Percentiles rank a stretch among this genome's conserved stretches.
These are phyloP conservation scores for Ramalina intermedia DNA, from an alignment of 495 filamentous ascomycete species.

Conservation along the genomic window DNA sequence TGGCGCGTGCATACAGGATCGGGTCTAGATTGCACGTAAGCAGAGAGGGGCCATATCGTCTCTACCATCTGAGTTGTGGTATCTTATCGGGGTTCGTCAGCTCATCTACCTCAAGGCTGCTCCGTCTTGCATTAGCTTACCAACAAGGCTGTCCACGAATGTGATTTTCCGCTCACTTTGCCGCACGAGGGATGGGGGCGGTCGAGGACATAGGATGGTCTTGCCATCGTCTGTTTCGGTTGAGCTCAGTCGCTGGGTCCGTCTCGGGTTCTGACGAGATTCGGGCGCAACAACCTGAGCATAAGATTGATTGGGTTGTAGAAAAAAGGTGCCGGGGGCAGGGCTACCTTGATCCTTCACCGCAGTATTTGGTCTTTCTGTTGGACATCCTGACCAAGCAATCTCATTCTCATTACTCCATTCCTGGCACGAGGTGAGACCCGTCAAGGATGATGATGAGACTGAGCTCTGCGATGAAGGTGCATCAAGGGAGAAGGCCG, in stretches of 20 bases:
- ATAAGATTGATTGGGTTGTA: slow-evolving; percentile 3
- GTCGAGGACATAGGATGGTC: slow-evolving; percentile 39
- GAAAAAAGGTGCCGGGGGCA: background rate
- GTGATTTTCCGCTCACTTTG: slow-evolving; percentile 88
- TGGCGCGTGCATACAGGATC: slow-evolving; percentile 31
- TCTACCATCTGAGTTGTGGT: slow-evolving; percentile 95
- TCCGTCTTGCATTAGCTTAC: slow-evolving; percentile 45
- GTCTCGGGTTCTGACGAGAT: slow-evolving; percentile 68
- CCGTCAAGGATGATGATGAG: slow-evolving; percentile 31
- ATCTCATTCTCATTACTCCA: slow-evolving; percentile 33
- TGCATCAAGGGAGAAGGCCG: slow-evolving; percentile 64
- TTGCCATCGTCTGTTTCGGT: slow-evolving; percentile 25
- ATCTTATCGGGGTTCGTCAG: slow-evolving; percentile 43
- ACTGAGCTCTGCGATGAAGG: slow-evolving; percentile 44
- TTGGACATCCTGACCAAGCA: slow-evolving; percentile 17
- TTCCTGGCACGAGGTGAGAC: slow-evolving; percentile 21
- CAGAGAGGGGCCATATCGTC: slow-evolving; percentile 77
- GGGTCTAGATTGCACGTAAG: slow-evolving; percentile 32
- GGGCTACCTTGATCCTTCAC: background rate
- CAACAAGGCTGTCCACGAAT: slow-evolving; percentile 96
- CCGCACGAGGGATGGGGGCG: slow-evolving; percentile 69
- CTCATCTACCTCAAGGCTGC: slow-evolving; percentile 13
- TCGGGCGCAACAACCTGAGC: slow-evolving; percentile 44
- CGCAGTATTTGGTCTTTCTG: slow-evolving; percentile 1
- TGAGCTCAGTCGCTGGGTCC: slow-evolving; percentile 40